A percentile compares a stretch with the other conserved stretches of the same genome.
Conservation (phyloP, 495 filamentous ascomycete genomes). For the Aspergillus biplanus region DNA sequence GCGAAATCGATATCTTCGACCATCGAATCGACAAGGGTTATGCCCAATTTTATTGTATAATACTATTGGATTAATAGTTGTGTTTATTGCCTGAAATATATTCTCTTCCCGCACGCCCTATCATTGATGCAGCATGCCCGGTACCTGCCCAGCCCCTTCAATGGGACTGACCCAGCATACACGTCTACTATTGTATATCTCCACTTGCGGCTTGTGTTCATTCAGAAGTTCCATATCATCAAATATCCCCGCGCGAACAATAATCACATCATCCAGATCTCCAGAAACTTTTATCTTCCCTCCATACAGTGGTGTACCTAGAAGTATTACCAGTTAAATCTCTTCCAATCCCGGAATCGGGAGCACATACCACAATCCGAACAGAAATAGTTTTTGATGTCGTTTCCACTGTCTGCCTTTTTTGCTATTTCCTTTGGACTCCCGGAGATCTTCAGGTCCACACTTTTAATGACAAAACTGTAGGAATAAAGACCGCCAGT, state of each 20-base stretch:
- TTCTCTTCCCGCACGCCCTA: no score
- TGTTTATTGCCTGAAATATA: no score
- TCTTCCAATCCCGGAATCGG: background rate
- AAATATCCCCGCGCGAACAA: slow-evolving; percentile 43
- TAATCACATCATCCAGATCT: slow-evolving; percentile 19
- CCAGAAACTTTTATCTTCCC: slow-evolving; percentile 24
- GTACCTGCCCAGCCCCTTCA: slow-evolving; percentile 36
- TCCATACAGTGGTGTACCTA: slow-evolving; percentile 44
- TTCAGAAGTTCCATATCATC: slow-evolving; percentile 32
- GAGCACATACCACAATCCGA: slow-evolving; percentile 39
- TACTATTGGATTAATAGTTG: no score
- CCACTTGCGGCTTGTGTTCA: slow-evolving; percentile 30
- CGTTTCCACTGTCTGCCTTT: slow-evolving; percentile 40
- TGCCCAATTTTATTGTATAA: no score
- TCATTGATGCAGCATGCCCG: slow-evolving; percentile 28
- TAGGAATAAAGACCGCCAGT: slow-evolving; percentile 30
- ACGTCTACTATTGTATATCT: slow-evolving; percentile 34
- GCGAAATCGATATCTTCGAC: no score
- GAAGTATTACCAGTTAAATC: slow-evolving; percentile 11
- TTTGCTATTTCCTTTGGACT: slow-evolving; percentile 37
- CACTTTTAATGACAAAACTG: slow-evolving; percentile 31
- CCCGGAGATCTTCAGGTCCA: slow-evolving; percentile 33
- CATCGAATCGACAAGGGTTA: no score
- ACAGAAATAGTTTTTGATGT: slow-evolving; percentile 41
- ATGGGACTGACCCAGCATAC: slow-evolving; percentile 32